Base-by-base conservation (phyloP, 2,329 filamentous ascomycete species). In the Magnaporthales sp. region DNA sequence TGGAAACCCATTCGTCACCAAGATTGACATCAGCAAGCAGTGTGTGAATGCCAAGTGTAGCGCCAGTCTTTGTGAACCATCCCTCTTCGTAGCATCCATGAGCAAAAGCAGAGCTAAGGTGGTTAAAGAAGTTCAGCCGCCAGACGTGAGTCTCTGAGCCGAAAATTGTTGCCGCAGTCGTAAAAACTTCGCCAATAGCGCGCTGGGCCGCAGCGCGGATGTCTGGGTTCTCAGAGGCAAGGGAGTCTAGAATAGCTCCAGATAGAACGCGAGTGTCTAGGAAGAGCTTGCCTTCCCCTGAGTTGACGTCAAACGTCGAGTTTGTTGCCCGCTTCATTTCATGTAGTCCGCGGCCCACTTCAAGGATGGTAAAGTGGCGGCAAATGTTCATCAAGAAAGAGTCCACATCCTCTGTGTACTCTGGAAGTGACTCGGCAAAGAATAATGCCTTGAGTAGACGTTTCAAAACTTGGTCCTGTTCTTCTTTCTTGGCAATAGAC, bases 1-100 rank as follows among this genome's bases (percentile, higher is more conserved):
- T 86, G 24, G 87, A 83, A 38, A 99, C 83, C 92, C 95, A 99
- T 1, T 81, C 76, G 72, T 96, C 91, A 58, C 92, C 92, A 62
- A 99, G 83, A 66, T 94, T 89, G 66, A 98, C 81, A 71, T 94
- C 90, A 2, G 91, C 94, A 32, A 94, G 89, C 67, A 99, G 80
- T 67, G 96, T 89, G 73, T 91, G 90, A 72, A 99, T 97, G 66
- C 96, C 96, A 24, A 94, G 80, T 66, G 91, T 93, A 54, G 95
- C 95, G 63, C 94, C 95, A 51, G 93, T 91, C 78, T 99, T 99
- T 65, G 93, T 93, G 74, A 97, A 99, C 95, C 96, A 99, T 73
- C 99, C 95, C 75, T 99, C 94, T 72, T 95, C 93, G 72, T 97
- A 93, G 76, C 95, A 99, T 70, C 92, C 93, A 75, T 99, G 95